A percentile compares a stretch with the other conserved stretches of the same genome.
These are phyloP conservation scores for Leishmania braziliensis DNA, from an alignment of 208 protist genomes.

Conservation along the genomic window DNA sequence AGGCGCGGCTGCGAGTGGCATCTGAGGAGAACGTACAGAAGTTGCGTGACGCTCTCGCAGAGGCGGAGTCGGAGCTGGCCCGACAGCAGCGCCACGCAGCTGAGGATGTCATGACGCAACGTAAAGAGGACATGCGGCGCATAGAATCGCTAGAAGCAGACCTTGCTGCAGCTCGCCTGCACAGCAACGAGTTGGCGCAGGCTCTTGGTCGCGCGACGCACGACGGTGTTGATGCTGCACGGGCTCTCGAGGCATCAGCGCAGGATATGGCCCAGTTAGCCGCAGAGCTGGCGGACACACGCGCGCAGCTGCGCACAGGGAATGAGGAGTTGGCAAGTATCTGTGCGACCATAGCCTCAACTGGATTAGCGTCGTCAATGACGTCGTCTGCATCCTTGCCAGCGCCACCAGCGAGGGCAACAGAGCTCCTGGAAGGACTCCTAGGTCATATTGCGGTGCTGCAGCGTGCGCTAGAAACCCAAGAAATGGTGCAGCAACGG, in stretches of 20 bases:
- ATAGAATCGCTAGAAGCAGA: constrained; percentile 8
- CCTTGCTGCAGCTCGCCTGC: constrained; percentile 3
- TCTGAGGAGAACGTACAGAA: constrained; percentile 3
- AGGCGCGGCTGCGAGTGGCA: constrained; percentile 7
- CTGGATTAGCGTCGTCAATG: background rate
- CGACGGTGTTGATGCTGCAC: background rate
- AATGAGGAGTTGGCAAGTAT: constrained; percentile 5
- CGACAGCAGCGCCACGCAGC: constrained; percentile 7
- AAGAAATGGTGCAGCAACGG: background rate
- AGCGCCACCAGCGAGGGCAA: background rate
- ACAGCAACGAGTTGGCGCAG: background rate
- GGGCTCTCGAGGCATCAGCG: background rate
- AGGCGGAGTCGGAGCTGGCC: constrained; percentile 2
- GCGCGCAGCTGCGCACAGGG: background rate
- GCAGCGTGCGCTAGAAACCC: constrained; percentile 4
- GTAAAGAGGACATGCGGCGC: background rate
- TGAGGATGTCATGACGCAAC: background rate
- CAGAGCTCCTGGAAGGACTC: constrained; percentile 10
- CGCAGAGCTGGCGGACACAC: constrained; percentile 3
- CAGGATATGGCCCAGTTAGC: background rate
- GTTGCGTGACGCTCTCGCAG: constrained; percentile 11
- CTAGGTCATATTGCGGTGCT: constrained; percentile 1
- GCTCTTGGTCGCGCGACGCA: background rate
- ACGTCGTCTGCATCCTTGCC: background rate
- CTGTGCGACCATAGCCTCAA: constrained; percentile 1